Evolutionary conservation across 306 rosid species (phyloP).

Genomic region (Pyrus pyrifolia): DNA sequence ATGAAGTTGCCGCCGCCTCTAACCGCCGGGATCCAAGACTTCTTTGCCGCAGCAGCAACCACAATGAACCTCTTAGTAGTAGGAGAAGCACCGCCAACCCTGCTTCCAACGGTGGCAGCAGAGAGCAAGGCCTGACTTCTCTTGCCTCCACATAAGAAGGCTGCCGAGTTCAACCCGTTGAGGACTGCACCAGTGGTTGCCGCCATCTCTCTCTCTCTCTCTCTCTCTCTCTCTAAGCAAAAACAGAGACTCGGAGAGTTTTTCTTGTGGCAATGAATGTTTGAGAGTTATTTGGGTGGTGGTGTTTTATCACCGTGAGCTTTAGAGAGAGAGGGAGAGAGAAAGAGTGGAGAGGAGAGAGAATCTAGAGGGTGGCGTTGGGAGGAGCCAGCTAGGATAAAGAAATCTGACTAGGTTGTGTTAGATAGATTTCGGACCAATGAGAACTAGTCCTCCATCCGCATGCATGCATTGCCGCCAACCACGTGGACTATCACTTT

Average conservation of each 20-base stretch:
- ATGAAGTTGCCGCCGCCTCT: constrained; percentile 59
- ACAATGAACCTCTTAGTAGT: constrained; percentile 48
- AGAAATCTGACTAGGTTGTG: constrained; percentile 53
- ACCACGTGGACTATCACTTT: constrained; percentile 52
- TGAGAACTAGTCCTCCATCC: constrained; percentile 46
- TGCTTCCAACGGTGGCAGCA: constrained; percentile 23
- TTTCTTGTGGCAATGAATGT: neutral
- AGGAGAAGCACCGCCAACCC: constrained; percentile 23
- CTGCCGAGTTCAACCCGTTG: constrained; percentile 69
- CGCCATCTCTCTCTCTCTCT: constrained; percentile 50
- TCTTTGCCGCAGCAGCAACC: constrained; percentile 58
- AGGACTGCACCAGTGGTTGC: constrained; percentile 85
- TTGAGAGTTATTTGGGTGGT: neutral
- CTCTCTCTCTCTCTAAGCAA: neutral
- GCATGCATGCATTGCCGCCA: constrained; percentile 28
- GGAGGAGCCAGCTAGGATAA: constrained; percentile 58
- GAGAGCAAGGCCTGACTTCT: constrained; percentile 57
- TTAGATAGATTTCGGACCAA: constrained; percentile 95
- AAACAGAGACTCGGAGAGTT: neutral
- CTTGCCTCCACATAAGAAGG: constrained; percentile 74
- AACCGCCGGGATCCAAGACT: constrained; percentile 75
- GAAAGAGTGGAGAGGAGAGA: neutral
- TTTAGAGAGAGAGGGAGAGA: neutral
- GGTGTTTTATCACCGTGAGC: neutral
- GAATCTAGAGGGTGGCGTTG: constrained; percentile 29